These are phyloP conservation scores for Xerocomus brunneocitrinus DNA, from an alignment of 768 basidiomycete genomes.

Conservation along the genomic window DNA sequence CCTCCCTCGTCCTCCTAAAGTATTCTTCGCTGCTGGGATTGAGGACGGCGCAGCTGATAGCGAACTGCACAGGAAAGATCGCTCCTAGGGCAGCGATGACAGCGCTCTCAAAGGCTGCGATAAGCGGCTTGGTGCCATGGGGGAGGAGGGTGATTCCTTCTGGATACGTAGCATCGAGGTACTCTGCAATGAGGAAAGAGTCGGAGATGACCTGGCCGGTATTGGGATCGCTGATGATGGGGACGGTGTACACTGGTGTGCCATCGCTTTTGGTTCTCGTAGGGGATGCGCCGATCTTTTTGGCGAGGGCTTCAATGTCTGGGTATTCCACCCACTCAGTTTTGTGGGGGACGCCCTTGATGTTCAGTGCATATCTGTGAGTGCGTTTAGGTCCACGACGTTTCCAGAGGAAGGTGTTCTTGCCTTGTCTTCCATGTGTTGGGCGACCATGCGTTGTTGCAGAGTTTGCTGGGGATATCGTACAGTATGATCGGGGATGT, in stretches of 20 bases:
- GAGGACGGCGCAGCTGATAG: conserved; percentile 12
- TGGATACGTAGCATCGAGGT: conserved; percentile 43
- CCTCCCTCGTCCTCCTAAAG: conserved; percentile 34
- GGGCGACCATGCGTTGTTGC: conserved; percentile 36
- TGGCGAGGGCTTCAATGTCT: conserved; percentile 35
- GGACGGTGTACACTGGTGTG: conserved; percentile 35
- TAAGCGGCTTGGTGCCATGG: conserved; percentile 34
- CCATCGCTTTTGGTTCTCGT: conserved; percentile 30
- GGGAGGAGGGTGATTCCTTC: conserved; percentile 39
- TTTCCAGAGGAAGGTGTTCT: background rate
- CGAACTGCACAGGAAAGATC: conserved; percentile 14
- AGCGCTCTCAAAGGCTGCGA: conserved; percentile 34
- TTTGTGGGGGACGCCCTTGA: conserved; percentile 38
- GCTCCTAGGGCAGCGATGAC: conserved; percentile 10
- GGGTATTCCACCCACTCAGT: conserved; percentile 44
- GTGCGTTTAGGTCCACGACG: background rate
- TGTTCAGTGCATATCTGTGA: conserved; percentile 35
- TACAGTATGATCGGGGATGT: conserved; percentile 35
- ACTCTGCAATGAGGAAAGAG: conserved; percentile 41
- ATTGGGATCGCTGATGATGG: conserved; percentile 38
- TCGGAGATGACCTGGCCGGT: conserved; percentile 35
- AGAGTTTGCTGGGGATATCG: conserved; percentile 38
- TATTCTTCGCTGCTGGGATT: conserved; percentile 28
- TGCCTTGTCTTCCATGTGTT: conserved; percentile 46
- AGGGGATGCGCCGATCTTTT: conserved; percentile 30